A percentile compares a stretch with the other conserved stretches of the same genome.
Conservation (phyloP, 805 yeast species). For the Nakazawaea siamensis region DNA sequence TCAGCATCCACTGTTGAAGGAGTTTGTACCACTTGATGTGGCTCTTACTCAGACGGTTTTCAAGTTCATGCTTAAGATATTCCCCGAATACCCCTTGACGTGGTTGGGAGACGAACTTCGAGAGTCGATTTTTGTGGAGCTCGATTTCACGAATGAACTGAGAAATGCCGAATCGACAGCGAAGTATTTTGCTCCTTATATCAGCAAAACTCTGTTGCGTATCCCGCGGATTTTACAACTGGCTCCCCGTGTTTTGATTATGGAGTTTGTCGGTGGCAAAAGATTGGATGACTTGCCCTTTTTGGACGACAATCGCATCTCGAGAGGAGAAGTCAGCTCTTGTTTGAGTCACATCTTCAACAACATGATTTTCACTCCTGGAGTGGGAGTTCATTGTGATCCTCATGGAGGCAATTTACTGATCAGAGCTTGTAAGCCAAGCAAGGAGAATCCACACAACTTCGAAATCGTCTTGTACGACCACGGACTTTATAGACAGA, state of each 20-base stretch:
- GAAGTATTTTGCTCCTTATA: constrained; percentile 51
- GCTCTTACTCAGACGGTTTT: constrained; percentile 72
- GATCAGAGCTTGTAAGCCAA: constrained; percentile 40
- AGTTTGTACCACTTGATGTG: constrained; percentile 88
- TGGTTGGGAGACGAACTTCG: constrained; percentile 97
- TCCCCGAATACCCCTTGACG: constrained; percentile 87
- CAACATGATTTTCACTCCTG: constrained; percentile 91
- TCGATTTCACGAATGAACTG: constrained; percentile 85
- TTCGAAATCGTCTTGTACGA: constrained; percentile 91
- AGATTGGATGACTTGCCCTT: constrained; percentile 71
- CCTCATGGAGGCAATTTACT: constrained; percentile 98
- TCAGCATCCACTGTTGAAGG: constrained; percentile 83
- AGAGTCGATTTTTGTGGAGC: constrained; percentile 79
- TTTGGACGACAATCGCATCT: constrained; percentile 54
- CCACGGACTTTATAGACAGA: constrained; percentile 87
- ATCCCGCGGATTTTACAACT: constrained; percentile 71
- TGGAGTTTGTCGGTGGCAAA: constrained; percentile 82
- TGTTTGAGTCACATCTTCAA: constrained; percentile 89
- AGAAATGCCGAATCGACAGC: constrained; percentile 66
- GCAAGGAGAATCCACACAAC: constrained; percentile 41
- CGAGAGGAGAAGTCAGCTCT: constrained; percentile 69
- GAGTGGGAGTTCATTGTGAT: constrained; percentile 91
- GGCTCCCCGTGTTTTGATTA: constrained; percentile 61
- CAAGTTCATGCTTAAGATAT: constrained; percentile 60
- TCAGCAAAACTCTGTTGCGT: constrained; percentile 61